Percentiles rank a stretch among this genome's conserved stretches.
Conservation (phyloP, 2,329 filamentous ascomycete species). For the Colletotrichum sp. region DNA sequence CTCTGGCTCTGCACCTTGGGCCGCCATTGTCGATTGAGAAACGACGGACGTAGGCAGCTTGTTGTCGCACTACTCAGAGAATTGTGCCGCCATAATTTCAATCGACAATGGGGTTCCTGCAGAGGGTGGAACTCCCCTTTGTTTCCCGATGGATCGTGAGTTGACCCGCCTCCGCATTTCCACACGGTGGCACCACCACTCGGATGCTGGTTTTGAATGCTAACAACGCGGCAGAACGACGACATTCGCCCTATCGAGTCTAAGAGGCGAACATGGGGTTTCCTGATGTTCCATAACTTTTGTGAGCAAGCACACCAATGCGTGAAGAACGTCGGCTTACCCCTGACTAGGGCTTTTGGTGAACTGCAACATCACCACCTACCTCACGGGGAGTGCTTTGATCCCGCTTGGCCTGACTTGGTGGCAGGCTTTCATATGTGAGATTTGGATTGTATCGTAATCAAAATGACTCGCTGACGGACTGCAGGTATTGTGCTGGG, state of each 20-base stretch:
- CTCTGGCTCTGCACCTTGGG: background rate
- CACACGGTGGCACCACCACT: background rate
- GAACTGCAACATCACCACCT: constrained; percentile 49
- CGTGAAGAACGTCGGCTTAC: background rate
- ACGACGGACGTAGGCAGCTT: background rate
- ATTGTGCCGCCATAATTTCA: background rate
- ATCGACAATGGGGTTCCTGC: constrained; percentile 27
- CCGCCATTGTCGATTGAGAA: background rate
- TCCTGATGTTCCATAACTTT: constrained; percentile 47
- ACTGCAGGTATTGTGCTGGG: constrained; percentile 37
- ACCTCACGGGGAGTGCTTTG: constrained; percentile 44
- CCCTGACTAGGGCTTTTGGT: constrained; percentile 44
- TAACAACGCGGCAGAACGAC: constrained; percentile 40
- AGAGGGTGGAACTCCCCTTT: constrained; percentile 31
- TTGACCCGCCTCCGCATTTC: background rate
- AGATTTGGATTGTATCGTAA: background rate
- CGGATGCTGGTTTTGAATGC: background rate
- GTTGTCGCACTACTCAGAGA: background rate
- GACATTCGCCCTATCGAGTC: constrained; percentile 54
- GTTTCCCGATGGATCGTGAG: constrained; percentile 37
- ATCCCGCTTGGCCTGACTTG: constrained; percentile 44
- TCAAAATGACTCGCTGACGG: background rate
- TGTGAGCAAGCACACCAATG: constrained; percentile 31
- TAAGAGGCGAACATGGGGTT: constrained; percentile 46
- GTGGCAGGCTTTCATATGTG: constrained; percentile 48